Evolutionary conservation across 306 rosid genomes (phyloP), one percentile per base, ranked within the genome.

Genomic region (Crotalaria pallida): DNA sequence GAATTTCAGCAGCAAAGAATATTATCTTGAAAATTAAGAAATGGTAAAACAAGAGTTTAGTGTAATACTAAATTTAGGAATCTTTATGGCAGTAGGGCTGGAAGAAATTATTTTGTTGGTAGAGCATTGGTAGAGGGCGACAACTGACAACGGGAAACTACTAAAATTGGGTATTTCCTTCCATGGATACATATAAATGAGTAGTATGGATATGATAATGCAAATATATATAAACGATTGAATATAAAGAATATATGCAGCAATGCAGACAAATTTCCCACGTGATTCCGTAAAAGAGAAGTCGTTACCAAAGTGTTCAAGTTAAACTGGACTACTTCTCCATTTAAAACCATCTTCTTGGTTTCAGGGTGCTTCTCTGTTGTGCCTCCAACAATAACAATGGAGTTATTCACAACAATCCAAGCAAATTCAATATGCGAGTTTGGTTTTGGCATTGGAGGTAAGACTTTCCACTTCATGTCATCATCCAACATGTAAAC

Each of bases 371-470:
- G 96, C 83, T 93, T 93, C 69, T 93, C 97, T 44, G 98, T 93
- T 36, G 97, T 90, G 58, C 98, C 98, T 22, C 98, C 98, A 7
- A 72, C 47, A 58, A 90, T 84, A 73, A 90, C 86, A 18, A 90
- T 71, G 4, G 98, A 93, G 71, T 90, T 84, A 81, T 93, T 90
- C 59, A 90, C 81, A 23, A 87, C 38, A 9, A 73, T 88, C 98
- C 97, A 90, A 45, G 98, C 94, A 83, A 82, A 90, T 77, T 93
- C 98, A 62, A 90, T 87, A 69, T 93, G 98, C 17, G 97, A 93
- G 79, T 93, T 81, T 7, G 97, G 88, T 80, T 93, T 93, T 33
- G 89, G 98, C 96, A 90, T 83, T 29, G 88, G 77, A 71, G 90
- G 83, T 52, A 93, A 43, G 19, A 47, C 82, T 83, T 93, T 87